A percentile compares a stretch with the other conserved stretches of the same genome.
phyloP scores from a whole-genome alignment of 345 rosid genomes.

The Eucalyptus regnans region DNA sequence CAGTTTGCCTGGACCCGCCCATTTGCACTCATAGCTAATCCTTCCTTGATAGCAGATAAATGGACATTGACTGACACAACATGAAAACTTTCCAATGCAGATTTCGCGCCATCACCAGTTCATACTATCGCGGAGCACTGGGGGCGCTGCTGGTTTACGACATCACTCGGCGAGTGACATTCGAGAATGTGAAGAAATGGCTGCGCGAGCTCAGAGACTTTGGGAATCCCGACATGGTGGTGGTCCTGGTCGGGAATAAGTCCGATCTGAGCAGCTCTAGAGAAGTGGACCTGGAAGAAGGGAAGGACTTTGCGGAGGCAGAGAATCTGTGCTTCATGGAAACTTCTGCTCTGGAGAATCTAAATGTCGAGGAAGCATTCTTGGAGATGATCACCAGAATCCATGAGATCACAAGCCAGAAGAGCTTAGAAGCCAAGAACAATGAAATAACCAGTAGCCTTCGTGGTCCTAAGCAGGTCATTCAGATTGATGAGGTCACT shows the following conservation, averaged over 20 bases:
- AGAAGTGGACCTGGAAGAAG: slow-evolving; percentile 52
- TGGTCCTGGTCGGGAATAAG: slow-evolving; percentile 72
- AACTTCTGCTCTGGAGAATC: slow-evolving; percentile 65
- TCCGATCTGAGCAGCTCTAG: slow-evolving; percentile 37
- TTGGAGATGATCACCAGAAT: slow-evolving; percentile 48
- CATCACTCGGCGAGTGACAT: slow-evolving; percentile 53
- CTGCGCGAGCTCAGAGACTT: slow-evolving; percentile 49
- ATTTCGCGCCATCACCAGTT: slow-evolving; percentile 84
- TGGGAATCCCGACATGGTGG: slow-evolving; percentile 38
- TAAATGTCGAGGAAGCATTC: slow-evolving; percentile 71
- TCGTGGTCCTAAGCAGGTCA: slow-evolving; percentile 39
- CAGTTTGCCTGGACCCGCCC: neutral
- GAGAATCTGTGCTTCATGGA: slow-evolving; percentile 66
- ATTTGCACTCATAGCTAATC: neutral
- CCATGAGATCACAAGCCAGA: slow-evolving; percentile 36
- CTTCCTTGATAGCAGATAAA: neutral
- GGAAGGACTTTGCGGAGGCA: slow-evolving; percentile 37
- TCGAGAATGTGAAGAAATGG: slow-evolving; percentile 50
- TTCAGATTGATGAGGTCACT: slow-evolving; percentile 39
- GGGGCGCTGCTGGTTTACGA: slow-evolving; percentile 75
- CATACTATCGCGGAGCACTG: slow-evolving; percentile 80
- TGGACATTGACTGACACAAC: neutral
- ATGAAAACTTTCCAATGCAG: slow-evolving; percentile 10
- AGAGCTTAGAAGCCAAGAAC: slow-evolving; percentile 27
- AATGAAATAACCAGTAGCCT: slow-evolving; percentile 13